These are phyloP conservation scores for Silene uniflora DNA, from an alignment of 148 eudicot species.

Conservation along the genomic window DNA sequence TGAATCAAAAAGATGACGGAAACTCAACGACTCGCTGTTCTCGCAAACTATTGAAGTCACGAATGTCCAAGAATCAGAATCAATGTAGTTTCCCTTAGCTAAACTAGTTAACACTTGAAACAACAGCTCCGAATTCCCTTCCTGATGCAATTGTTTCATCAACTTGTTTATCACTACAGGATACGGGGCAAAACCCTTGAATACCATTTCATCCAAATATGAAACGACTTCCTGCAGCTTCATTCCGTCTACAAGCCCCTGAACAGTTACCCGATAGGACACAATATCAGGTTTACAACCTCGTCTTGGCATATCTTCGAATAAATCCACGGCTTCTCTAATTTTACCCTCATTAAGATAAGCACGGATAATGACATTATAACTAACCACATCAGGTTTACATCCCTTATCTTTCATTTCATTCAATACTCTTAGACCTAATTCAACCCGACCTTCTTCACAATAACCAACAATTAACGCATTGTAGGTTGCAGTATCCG, in stretches of 20 bases:
- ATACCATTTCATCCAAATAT: constrained; percentile 79
- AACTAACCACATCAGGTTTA: constrained; percentile 61
- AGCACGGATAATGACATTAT: constrained; percentile 44
- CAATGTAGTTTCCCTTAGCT: constrained; percentile 40
- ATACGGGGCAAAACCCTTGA: constrained; percentile 56
- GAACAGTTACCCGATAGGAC: constrained; percentile 51
- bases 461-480: constrained; percentile 60
- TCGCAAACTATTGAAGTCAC: constrained; percentile 35
- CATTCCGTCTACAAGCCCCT: constrained; percentile 47
- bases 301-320: constrained; percentile 66
- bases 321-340: constrained; percentile 47
- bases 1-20: constrained; percentile 31
- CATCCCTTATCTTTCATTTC: constrained; percentile 46
- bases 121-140: constrained; percentile 34
- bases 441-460: constrained; percentile 43
- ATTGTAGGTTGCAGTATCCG: constrained; percentile 50
- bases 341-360: constrained; percentile 42
- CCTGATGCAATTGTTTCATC: constrained; percentile 34
- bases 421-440: constrained; percentile 41
- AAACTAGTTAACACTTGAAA: constrained; percentile 38
- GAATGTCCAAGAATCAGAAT: constrained; percentile 46
- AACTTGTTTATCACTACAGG: constrained; percentile 33
- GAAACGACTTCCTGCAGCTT: constrained; percentile 48
- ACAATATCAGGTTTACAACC: constrained; percentile 67
- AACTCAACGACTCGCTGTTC: constrained; percentile 18